Conservation (phyloP, 2,329 filamentous ascomycete genomes). For the Drechslera avenae region DNA sequence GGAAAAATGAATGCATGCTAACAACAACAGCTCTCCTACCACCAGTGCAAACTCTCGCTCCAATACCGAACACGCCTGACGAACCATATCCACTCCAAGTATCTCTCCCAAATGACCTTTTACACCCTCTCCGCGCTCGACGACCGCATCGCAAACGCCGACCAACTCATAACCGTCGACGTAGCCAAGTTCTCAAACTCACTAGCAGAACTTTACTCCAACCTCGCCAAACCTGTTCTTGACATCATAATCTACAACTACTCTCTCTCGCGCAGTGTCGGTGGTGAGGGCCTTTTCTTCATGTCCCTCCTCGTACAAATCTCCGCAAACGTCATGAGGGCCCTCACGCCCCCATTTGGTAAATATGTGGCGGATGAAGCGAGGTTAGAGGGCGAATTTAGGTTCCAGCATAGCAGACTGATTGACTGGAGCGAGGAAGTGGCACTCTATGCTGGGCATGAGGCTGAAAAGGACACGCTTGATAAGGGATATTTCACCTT, state of each 20-base stretch:
- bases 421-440: slow-evolving; percentile 98
- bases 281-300: slow-evolving; percentile 91
- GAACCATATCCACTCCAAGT: slow-evolving; percentile 93
- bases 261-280: slow-evolving; percentile 91
- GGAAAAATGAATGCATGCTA: slow-evolving; percentile 7
- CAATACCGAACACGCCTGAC: slow-evolving; percentile 93
- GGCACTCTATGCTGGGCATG: slow-evolving; percentile 87
- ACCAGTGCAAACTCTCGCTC: slow-evolving; percentile 91
- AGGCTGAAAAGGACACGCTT: slow-evolving; percentile 92
- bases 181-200: slow-evolving; percentile 96
- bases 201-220: slow-evolving; percentile 92
- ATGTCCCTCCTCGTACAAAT: slow-evolving; percentile 94
- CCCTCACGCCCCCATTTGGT: slow-evolving; percentile 92
- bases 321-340: slow-evolving; percentile 90
- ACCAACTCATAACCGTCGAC: slow-evolving; percentile 96
- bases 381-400: slow-evolving; percentile 90
- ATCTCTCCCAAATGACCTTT: slow-evolving; percentile 96
- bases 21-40: slow-evolving; percentile 77
- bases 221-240: slow-evolving; percentile 89
- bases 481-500: slow-evolving; percentile 99
- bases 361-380: slow-evolving; percentile 98
- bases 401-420: slow-evolving; percentile 90
- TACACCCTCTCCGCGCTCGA: slow-evolving; percentile 95
- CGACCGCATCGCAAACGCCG: slow-evolving; percentile 97
- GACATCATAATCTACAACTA: slow-evolving; percentile 98